A percentile compares a stretch with the other conserved stretches of the same genome.
These are phyloP conservation scores for Alternaria postmessia DNA, from an alignment of 2,329 filamentous ascomycete genomes.

Conservation along the genomic window DNA sequence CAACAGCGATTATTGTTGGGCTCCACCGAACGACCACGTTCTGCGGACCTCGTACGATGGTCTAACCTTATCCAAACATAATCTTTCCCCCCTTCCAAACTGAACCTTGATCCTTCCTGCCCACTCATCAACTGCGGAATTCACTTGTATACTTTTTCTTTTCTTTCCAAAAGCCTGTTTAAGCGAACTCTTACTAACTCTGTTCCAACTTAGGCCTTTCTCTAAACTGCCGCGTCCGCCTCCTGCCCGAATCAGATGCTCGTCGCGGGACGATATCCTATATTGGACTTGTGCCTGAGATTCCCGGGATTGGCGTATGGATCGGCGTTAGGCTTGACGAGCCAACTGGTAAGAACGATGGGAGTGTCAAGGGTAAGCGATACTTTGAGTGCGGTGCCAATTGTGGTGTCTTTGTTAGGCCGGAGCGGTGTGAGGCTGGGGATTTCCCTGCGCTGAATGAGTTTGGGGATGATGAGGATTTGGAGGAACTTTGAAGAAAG, in stretches of 20 bases:
- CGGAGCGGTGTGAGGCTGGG: slow-evolving; percentile 79
- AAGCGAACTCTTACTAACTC: no score
- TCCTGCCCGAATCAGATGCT: slow-evolving; percentile 68
- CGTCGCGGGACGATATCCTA: slow-evolving; percentile 75
- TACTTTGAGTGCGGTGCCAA: slow-evolving; percentile 77
- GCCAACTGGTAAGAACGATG: slow-evolving; percentile 84
- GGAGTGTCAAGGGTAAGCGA: slow-evolving; percentile 69
- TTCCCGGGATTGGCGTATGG: slow-evolving; percentile 72
- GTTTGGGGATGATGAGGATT: slow-evolving; percentile 58
- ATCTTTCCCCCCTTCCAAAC: not conserved
- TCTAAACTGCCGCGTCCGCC: slow-evolving; percentile 45
- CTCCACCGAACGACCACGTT: not conserved
- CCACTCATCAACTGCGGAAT: slow-evolving; percentile 5
- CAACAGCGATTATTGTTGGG: no score
- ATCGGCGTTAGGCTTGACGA: slow-evolving; percentile 78
- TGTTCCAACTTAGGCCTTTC: slow-evolving; percentile 30
- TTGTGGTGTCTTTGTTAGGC: slow-evolving; percentile 79
- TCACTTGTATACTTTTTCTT: not conserved
- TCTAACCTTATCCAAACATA: not conserved
- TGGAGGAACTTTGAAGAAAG: slow-evolving; percentile 64
- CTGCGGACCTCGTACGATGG: not conserved
- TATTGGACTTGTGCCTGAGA: slow-evolving; percentile 77
- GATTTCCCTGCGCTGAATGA: slow-evolving; percentile 66
- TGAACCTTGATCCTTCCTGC: not conserved
- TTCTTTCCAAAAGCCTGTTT: no score